Evolutionary conservation across 805 yeast species (phyloP), one percentile per base, ranked within the genome.

Genomic region (Starmerella apis): DNA sequence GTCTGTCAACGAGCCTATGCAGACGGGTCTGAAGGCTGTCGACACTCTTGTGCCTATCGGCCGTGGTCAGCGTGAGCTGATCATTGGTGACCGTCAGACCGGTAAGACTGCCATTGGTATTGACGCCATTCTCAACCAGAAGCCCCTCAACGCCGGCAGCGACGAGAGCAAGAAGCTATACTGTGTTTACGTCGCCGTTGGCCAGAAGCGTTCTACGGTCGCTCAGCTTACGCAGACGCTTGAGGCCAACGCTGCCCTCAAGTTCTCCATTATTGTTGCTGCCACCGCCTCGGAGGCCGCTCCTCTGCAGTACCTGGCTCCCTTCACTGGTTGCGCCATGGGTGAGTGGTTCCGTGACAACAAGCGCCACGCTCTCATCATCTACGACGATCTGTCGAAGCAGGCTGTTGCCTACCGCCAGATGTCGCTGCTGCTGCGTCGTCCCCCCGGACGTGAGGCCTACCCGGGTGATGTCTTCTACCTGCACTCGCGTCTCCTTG

Each of bases 331-430:
- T 63, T 83, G 95, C 72, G 95, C 99, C 68, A 88, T 92, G 71
- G 96, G 97, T 78, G 99, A 92, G 79, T 92, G 98, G 98, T 92
- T 92, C 94, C 86, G 98, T 81, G 99, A 92, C 80, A 92, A 90
- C 75, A 96, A 95, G 71, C 85, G 75, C 73, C 97, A 92, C 75
- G 94, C 97, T 65, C 78, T 90, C 76, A 92, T 90, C 73, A 76
- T 86, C 81, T 90, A 78, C 76, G 97, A 90, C 73, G 97, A 90
- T 76, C 81, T 90, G 77, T 90, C 97, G 69, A 90, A 90, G 79
- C 97, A 90, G 79, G 97, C 97, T 62, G 97, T 90, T 71, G 97
- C 97, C 63, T 90, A 90, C 86, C 94, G 97, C 81, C 97, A 90
- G 80, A 83, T 90, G 78, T 90, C 97, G 58, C 81, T 90, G 72